Evolutionary conservation across 805 yeast species (phyloP).

Genomic region (Hanseniaspora jakobsenii): DNA sequence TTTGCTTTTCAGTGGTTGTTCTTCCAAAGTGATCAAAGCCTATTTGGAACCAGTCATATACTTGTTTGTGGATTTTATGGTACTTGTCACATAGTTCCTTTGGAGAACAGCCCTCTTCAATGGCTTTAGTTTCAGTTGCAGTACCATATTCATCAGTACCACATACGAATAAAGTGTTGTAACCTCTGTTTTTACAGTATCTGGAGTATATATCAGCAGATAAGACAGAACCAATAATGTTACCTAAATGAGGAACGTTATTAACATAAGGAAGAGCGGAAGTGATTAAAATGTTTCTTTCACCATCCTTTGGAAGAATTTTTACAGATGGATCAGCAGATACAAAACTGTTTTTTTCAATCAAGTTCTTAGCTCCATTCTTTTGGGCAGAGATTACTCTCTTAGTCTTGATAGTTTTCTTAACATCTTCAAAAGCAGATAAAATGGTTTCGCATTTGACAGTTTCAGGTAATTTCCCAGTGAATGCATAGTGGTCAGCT

Average conservation of each 20-base stretch:
- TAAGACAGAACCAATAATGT: constrained; percentile 87
- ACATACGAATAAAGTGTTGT: constrained; percentile 75
- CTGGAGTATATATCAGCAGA: constrained; percentile 90
- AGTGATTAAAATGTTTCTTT: constrained; percentile 76
- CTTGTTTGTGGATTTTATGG: constrained; percentile 71
- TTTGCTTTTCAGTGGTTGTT: constrained; percentile 84
- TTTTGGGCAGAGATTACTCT: constrained; percentile 25
- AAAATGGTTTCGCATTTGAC: constrained; percentile 29
- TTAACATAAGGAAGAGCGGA: constrained; percentile 97
- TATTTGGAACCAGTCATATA: constrained; percentile 93
- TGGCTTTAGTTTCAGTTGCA: constrained; percentile 96
- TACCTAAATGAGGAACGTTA: constrained; percentile 97
- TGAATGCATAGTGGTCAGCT: constrained; percentile 42
- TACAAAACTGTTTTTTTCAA: constrained; percentile 23
- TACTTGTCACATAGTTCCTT: constrained; percentile 82
- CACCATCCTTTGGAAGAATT: constrained; percentile 55
- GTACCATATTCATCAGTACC: constrained; percentile 99
- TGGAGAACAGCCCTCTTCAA: constrained; percentile 87
- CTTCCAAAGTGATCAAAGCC: constrained; percentile 93
- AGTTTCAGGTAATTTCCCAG: constrained; percentile 22
- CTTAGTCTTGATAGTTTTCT: constrained; percentile 34
- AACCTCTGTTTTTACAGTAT: constrained; percentile 77
- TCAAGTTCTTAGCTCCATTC: constrained; percentile 33
- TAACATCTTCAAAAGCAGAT: constrained; percentile 37
- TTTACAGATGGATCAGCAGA: constrained; percentile 26